These are phyloP conservation scores for Cercospora sesami DNA, from an alignment of 2,329 filamentous ascomycete species.

Conservation along the genomic window DNA sequence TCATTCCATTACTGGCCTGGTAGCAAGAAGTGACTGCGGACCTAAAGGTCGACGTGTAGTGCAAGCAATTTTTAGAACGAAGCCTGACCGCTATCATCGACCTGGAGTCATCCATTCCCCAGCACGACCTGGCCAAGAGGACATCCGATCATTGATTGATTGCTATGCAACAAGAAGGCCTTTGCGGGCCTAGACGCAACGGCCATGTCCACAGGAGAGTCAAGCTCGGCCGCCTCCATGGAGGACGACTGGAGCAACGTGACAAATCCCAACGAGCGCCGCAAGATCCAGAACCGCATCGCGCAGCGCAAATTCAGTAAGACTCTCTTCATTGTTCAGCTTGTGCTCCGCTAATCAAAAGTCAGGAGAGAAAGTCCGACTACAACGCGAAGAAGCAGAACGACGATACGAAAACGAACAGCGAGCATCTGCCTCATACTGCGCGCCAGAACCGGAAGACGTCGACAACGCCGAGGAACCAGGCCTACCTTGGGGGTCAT, in stretches of 20 bases:
- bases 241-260: conserved; percentile 69
- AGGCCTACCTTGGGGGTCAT: conserved; percentile 70
- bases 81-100: background rate
- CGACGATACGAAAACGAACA: conserved; percentile 64
- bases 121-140: background rate
- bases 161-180: conserved; percentile 18
- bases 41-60: background rate
- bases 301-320: conserved; percentile 75
- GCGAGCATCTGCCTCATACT: conserved; percentile 65
- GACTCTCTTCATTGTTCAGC: conserved; percentile 38
- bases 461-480: conserved; percentile 57
- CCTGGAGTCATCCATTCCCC: background rate
- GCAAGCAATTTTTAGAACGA: too few relatives aligned
- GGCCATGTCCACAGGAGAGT: conserved; percentile 27
- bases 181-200: conserved; percentile 10
- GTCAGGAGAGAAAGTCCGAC: conserved; percentile 68
- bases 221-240: conserved; percentile 22
- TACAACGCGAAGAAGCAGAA: conserved; percentile 65
- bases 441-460: conserved; percentile 59
- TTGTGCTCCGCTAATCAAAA: conserved; percentile 14
- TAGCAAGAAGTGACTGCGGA: background rate
- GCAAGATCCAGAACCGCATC: conserved; percentile 73
- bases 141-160: background rate
- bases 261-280: conserved; percentile 67
- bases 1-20: background rate